These are phyloP conservation scores for Protomyces inouyei DNA, from an alignment of 1,139 yeast species.

Conservation along the genomic window DNA sequence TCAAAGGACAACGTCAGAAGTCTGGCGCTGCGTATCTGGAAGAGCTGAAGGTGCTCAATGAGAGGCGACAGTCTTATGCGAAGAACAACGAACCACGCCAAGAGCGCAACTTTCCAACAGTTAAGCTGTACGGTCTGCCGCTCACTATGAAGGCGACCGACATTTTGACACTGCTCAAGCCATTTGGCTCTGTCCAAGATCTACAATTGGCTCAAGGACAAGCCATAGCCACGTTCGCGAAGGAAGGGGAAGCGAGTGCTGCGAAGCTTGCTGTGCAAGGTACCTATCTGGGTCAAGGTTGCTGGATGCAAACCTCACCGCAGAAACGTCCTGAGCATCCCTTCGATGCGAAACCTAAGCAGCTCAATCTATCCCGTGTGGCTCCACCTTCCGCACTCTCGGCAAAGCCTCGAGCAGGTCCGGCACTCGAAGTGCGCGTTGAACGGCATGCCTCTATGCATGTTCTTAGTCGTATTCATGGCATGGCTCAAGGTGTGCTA, in stretches of 20 bases:
- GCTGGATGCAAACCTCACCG: background rate
- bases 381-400: background rate
- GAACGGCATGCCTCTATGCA: background rate
- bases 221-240: background rate
- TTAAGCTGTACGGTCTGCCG: background rate
- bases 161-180: background rate
- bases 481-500: background rate
- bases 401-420: background rate
- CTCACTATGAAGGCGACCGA: background rate
- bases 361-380: background rate
- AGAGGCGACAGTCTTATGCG: background rate
- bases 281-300: background rate
- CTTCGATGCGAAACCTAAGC: background rate
- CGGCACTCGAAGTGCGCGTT: background rate
- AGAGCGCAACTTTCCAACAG: background rate
- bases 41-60: constrained; percentile 7
- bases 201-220: background rate
- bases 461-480: background rate
- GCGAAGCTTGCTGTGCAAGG: background rate
- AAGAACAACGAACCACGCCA: background rate
- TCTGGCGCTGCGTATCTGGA: constrained; percentile 10
- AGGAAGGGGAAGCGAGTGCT: background rate
- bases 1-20: constrained; percentile 27
- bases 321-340: background rate
- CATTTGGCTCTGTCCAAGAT: background rate